Conservation (phyloP, 1,284 basidiomycete genomes). For the Rhodotorula sp. region DNA sequence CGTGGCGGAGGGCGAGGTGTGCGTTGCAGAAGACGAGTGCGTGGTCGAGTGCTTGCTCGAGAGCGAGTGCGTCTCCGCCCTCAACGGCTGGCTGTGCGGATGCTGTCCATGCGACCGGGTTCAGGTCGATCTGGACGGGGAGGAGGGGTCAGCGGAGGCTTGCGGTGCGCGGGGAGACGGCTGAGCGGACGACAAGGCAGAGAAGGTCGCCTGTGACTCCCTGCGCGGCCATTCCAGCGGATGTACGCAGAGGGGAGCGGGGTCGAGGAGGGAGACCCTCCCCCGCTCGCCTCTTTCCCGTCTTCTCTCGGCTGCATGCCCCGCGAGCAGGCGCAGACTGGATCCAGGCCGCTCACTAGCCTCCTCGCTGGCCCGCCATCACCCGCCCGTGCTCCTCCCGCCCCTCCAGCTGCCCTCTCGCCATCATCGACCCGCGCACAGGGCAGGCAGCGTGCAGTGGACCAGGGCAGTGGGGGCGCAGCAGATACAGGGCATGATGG, state of each 20-base stretch:
- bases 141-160: background rate
- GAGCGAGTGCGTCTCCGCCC: conserved; percentile 23
- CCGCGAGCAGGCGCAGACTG: background rate
- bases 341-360: background rate
- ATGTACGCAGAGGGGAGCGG: background rate
- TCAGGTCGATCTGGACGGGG: conserved; percentile 46
- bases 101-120: conserved; percentile 46
- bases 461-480: background rate
- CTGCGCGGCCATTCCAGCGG: background rate
- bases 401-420: too few species aligned
- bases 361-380: background rate
- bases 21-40: conserved; percentile 89
- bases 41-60: conserved; percentile 49
- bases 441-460: too few species aligned
- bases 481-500: too few species aligned
- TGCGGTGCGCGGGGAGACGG: too few species aligned
- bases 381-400: background rate
- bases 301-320: background rate
- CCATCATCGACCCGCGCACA: background rate
- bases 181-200: conserved; percentile 33
- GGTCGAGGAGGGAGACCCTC: background rate
- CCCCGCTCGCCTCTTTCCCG: background rate
- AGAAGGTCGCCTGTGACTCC: conserved; percentile 28
- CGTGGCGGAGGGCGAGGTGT: conserved; percentile 84
- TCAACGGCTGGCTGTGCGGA: conserved; percentile 7